Conservation (phyloP, 2,329 filamentous ascomycete genomes). For the Paecilomyces sp. region DNA sequence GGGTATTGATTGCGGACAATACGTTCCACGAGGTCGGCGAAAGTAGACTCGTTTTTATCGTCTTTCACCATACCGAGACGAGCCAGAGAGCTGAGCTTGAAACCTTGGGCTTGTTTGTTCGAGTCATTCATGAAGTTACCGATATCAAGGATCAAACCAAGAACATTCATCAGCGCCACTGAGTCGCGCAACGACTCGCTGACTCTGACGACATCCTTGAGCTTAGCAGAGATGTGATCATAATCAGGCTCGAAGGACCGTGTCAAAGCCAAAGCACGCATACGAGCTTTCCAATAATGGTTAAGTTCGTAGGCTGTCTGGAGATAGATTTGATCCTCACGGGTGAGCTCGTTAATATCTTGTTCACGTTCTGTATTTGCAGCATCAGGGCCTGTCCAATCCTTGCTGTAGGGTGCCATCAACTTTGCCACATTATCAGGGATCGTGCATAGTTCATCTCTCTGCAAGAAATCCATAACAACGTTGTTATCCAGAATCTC, state of each 20-base stretch:
- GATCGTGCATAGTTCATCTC: constrained; percentile 86
- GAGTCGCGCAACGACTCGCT: constrained; percentile 88
- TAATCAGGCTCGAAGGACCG: constrained; percentile 81
- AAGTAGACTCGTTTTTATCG: constrained; percentile 94
- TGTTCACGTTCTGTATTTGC: constrained; percentile 70
- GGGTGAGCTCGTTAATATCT: constrained; percentile 79
- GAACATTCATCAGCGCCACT: constrained; percentile 88
- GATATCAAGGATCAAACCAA: constrained; percentile 92
- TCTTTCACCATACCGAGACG: constrained; percentile 97
- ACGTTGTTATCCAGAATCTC: constrained; percentile 83
- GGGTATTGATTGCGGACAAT: constrained; percentile 95
- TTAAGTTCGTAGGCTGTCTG: constrained; percentile 90
- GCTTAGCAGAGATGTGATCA: constrained; percentile 78
- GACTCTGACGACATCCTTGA: constrained; percentile 77
- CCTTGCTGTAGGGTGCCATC: constrained; percentile 91
- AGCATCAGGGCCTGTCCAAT: constrained; percentile 88
- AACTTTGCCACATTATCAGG: constrained; percentile 84
- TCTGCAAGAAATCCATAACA: constrained; percentile 93
- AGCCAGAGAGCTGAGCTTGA: constrained; percentile 92
- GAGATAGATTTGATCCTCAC: constrained; percentile 92
- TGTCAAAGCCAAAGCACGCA: constrained; percentile 81
- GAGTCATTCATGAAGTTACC: constrained; percentile 99
- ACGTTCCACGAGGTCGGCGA: constrained; percentile 91
- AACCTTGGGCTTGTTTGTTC: constrained; percentile 95
- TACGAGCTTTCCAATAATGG: constrained; percentile 97